Percentiles rank a stretch among this genome's conserved stretches.
Evolutionary conservation across 192 early-diverging fungal species (phyloP).

Genomic region (Backusella macrospora): DNA sequence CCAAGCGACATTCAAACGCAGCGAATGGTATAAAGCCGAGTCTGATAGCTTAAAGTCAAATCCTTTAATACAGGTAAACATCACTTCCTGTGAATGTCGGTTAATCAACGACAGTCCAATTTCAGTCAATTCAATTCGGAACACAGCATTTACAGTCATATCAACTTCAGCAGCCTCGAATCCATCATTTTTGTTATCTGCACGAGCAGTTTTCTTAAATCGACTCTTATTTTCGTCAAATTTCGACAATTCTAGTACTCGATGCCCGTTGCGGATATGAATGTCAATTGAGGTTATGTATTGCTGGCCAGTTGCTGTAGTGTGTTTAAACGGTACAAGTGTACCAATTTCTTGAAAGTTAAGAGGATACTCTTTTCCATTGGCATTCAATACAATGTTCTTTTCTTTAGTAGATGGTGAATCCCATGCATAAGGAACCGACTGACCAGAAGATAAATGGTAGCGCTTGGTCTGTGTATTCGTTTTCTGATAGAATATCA

Average conservation of each 20-base stretch:
- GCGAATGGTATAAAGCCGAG: conserved; percentile 77
- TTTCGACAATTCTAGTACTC: conserved; percentile 67
- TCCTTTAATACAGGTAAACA: conserved; percentile 79
- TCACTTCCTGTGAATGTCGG: conserved; percentile 77
- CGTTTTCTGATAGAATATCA: conserved; percentile 79
- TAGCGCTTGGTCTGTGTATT: conserved; percentile 20
- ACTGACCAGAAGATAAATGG: conserved; percentile 47
- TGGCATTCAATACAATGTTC: conserved; percentile 70
- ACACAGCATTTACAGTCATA: conserved; percentile 54
- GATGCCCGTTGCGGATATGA: conserved; percentile 64
- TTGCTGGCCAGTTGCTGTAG: conserved; percentile 37
- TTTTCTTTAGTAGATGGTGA: conserved; percentile 74
- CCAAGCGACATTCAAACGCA: conserved; percentile 84
- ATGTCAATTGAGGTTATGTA: conserved; percentile 74
- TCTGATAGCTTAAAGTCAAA: conserved; percentile 80
- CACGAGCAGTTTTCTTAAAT: conserved; percentile 44
- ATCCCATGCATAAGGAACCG: conserved; percentile 91
- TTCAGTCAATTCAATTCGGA: conserved; percentile 78
- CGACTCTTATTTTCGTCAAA: conserved; percentile 68
- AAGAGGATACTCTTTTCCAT: conserved; percentile 74
- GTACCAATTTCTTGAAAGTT: conserved; percentile 91
- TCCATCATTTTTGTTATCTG: conserved; percentile 27
- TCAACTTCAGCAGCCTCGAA: conserved; percentile 59
- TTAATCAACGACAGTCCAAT: conserved; percentile 93
- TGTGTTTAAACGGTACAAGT: conserved; percentile 84